These are phyloP conservation scores for Albophoma yamanashiensis DNA, from an alignment of 2,329 filamentous ascomycete species.

Conservation along the genomic window DNA sequence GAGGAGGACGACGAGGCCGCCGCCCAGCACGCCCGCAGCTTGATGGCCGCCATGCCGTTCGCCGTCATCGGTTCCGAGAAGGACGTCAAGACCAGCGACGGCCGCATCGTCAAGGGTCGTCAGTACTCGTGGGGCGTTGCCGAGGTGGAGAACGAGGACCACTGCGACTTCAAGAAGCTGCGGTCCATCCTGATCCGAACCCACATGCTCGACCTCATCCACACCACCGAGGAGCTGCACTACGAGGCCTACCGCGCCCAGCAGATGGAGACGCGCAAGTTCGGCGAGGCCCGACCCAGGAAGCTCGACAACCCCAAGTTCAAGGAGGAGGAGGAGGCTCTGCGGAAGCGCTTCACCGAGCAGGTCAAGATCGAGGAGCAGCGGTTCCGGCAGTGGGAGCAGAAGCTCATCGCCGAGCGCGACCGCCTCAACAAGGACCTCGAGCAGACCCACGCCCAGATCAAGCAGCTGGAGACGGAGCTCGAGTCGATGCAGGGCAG, in stretches of 20 bases:
- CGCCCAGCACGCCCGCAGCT: constrained; percentile 83
- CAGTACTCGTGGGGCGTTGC: constrained; percentile 99
- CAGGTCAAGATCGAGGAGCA: constrained; percentile 99
- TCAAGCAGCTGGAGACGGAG: constrained; percentile 85
- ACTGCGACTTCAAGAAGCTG: constrained; percentile 99
- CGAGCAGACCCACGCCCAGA: constrained; percentile 90
- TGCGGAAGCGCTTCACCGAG: constrained; percentile 98
- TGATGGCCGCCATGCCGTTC: constrained; percentile 97
- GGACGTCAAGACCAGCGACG: constrained; percentile 93
- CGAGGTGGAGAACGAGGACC: constrained; percentile 98
- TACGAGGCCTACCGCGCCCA: constrained; percentile 98
- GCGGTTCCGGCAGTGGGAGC: constrained; percentile 98
- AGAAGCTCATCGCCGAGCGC: constrained; percentile 98
- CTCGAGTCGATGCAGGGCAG: constrained; percentile 89
- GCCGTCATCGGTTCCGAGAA: constrained; percentile 98
- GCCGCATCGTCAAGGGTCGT: constrained; percentile 94
- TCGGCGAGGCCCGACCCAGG: constrained; percentile 90
- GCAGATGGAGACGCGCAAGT: constrained; percentile 99
- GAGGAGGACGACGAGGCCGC: constrained; percentile 98
- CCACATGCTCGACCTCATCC: constrained; percentile 99
- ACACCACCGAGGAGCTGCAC: constrained; percentile 98
- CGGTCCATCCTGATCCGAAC: constrained; percentile 97
- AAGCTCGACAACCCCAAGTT: constrained; percentile 99
- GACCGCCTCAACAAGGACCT: constrained; percentile 99
- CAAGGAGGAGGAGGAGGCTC: constrained; percentile 98